Conservation (phyloP, 2,329 filamentous ascomycete genomes). For the Alternaria panax region DNA sequence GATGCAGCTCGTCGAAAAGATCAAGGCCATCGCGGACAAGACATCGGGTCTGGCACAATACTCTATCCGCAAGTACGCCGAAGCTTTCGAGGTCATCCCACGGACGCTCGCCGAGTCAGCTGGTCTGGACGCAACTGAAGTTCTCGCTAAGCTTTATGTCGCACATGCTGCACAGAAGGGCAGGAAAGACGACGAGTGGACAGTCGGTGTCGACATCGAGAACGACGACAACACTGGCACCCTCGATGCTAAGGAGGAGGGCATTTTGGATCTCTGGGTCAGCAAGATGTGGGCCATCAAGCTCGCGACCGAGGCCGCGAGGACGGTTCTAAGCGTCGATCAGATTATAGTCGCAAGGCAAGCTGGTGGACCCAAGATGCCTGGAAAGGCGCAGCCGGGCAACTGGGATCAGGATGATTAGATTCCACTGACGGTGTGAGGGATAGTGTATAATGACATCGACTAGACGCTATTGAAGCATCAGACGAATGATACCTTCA, state of each 20-base stretch:
- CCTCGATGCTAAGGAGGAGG: slow-evolving; percentile 83
- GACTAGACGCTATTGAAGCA: slow-evolving; percentile 15
- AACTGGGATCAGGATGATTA: slow-evolving; percentile 71
- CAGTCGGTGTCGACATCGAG: slow-evolving; percentile 93
- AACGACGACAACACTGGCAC: slow-evolving; percentile 81
- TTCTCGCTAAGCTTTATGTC: slow-evolving; percentile 89
- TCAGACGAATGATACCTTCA: slow-evolving; percentile 2
- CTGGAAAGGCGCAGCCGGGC: slow-evolving; percentile 78
- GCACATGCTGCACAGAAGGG: slow-evolving; percentile 73
- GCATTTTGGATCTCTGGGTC: slow-evolving; percentile 90
- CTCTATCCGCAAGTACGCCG: slow-evolving; percentile 95
- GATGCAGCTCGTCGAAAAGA: slow-evolving; percentile 89
- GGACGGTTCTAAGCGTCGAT: slow-evolving; percentile 94
- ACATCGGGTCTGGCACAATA: slow-evolving; percentile 94
- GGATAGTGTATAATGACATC: slow-evolving; percentile 22
- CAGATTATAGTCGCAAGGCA: slow-evolving; percentile 99
- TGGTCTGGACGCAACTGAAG: slow-evolving; percentile 95
- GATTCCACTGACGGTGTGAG: slow-evolving; percentile 2
- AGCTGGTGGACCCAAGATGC: slow-evolving; percentile 95
- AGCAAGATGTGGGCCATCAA: slow-evolving; percentile 98
- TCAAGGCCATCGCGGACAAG: slow-evolving; percentile 89
- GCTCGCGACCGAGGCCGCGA: slow-evolving; percentile 90
- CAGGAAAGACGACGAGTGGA: slow-evolving; percentile 76
- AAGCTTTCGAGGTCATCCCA: slow-evolving; percentile 97
- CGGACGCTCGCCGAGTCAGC: slow-evolving; percentile 93